Base-by-base conservation (phyloP, 768 basidiomycete species). In the Phlebiopsis gigantea region DNA sequence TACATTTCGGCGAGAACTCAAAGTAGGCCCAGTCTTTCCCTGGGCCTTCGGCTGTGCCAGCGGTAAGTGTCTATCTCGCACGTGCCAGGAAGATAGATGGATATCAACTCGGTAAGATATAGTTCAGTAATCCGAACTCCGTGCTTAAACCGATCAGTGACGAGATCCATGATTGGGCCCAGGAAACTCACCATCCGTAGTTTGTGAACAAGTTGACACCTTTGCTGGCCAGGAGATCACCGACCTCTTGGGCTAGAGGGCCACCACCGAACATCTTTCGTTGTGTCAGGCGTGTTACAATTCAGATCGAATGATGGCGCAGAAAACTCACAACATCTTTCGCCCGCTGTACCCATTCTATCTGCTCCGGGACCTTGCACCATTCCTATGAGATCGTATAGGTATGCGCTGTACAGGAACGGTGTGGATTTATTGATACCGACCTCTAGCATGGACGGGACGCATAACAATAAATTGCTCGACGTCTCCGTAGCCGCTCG, bases 361-460 rank as follows among this genome's bases (percentile, higher is more conserved):
- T 59, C 29, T 66, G 55, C 21, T 61, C 57, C 4, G 65, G 59
- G n/a, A 63, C 46, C 22, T 65, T 62, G 2, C 65, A 57, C 70
- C 70, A 71, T 2, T 60, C 60, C 70, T 71, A 24, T 5, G 15
- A 1, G 5, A 5, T n/a, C 4, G 2, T 12, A 4, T 45, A 10
- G 2, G 44, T 26, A 17, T 12, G 34, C 8, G 8, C 17, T 39
- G 8, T 9, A 34, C 8, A 12, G 12, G 8, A 9, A 10, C n/a
- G n/a, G 42, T 15, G 19, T 5, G 17, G 10, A 24, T 9, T 8
- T 26, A 8, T 22, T 5, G 12, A 47, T 15, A 5, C 39, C 2
- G 6, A 25, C 50, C 67, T 22, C 50, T n/a, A 70, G 46, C 45
- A 72, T 67, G 4, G 57, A 47, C 0, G 71, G 70, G 1, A 68